Base-by-base conservation (phyloP, 768 basidiomycete species). In the Termitomyces bulborhizus region DNA sequence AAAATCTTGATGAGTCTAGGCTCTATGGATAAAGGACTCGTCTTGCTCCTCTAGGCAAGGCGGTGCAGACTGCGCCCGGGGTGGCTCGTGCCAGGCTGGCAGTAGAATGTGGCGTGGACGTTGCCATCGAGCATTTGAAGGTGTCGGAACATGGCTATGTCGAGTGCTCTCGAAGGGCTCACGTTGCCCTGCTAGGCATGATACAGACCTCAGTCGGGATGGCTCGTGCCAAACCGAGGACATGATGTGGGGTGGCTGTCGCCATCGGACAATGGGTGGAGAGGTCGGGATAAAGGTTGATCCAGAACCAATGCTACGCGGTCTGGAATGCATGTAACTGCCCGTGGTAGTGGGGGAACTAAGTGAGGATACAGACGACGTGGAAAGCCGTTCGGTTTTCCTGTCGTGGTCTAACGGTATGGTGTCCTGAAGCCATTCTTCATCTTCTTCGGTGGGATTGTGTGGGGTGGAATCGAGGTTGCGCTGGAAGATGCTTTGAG, bases 361-460 rank as follows among this genome's bases (percentile, higher is more conserved):
- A 26, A 32, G 29, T 52, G 54, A 50, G 29, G 46, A 37, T 32
- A 42, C 18, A 16, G 58, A 59, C 3, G 39, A 40, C 39, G 41
- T 37, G 9, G 57, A 58, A 13, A 54, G 32, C 15, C 48, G 54
- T 12, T 43, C 59, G 40, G 27, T 45, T 36, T 53, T 58, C 49
- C 29, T 55, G 46, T 59, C 46, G 24, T 57, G 62, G 44, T 43
- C 62, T 18, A 78, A 41, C 8, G 84, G 84, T 1, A 85, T 71
- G 60, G 83, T 85, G 71, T 86, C 84, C 66, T 80, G 75, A 52
- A 86, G 70, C 84, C 84, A 86, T 58, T 71, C 71, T 60, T 85
- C 79, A 57, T 83, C 80, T 61, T 73, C 75, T 46, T 77, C 72
- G 47, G 73, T 77, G 16, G 81, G 80, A 9, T 69, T 62, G 39